Percentiles rank a stretch among this genome's conserved stretches.
These are phyloP conservation scores for Solanum medicagineum DNA, from an alignment of 257 asterid genomes.

Conservation along the genomic window DNA sequence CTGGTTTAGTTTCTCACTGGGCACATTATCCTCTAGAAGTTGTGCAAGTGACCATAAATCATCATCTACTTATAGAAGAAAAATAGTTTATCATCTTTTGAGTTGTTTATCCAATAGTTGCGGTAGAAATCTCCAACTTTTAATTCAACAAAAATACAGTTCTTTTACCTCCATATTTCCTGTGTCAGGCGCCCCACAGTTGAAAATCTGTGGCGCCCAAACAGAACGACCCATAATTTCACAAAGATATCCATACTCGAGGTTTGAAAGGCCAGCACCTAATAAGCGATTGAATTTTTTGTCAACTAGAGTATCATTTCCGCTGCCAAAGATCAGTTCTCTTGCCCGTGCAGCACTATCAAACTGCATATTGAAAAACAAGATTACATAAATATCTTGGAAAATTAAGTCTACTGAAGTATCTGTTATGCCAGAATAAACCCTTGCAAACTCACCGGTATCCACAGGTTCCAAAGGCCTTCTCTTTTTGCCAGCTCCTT, in stretches of 20 bases:
- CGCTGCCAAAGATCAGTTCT: slow-evolving; percentile 32
- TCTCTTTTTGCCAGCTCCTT: slow-evolving; percentile 68
- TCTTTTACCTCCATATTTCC: slow-evolving; percentile 95
- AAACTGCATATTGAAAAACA: slow-evolving; percentile 28
- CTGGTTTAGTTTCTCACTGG: not conserved
- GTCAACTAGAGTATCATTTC: slow-evolving; percentile 15
- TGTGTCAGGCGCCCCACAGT: slow-evolving; percentile 97
- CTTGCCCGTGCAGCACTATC: slow-evolving; percentile 89
- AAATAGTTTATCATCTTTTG: not conserved
- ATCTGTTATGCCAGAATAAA: not conserved
- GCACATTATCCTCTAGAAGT: not conserved
- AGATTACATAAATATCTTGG: not conserved
- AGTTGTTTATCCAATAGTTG: not conserved
- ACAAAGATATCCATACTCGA: slow-evolving; percentile 86
- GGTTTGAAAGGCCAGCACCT: slow-evolving; percentile 87
- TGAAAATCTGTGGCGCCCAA: slow-evolving; percentile 93
- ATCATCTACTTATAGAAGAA: not conserved
- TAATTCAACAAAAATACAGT: not conserved
- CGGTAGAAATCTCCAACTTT: not conserved
- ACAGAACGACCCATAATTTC: slow-evolving; percentile 92
- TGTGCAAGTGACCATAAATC: not conserved
- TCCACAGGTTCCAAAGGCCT: slow-evolving; percentile 87
- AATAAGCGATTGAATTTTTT: slow-evolving; percentile 40
- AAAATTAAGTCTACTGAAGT: not conserved
- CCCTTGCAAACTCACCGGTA: slow-evolving; percentile 54